Conservation (phyloP, 306 rosid genomes). For the Canavalia ensiformis region DNA sequence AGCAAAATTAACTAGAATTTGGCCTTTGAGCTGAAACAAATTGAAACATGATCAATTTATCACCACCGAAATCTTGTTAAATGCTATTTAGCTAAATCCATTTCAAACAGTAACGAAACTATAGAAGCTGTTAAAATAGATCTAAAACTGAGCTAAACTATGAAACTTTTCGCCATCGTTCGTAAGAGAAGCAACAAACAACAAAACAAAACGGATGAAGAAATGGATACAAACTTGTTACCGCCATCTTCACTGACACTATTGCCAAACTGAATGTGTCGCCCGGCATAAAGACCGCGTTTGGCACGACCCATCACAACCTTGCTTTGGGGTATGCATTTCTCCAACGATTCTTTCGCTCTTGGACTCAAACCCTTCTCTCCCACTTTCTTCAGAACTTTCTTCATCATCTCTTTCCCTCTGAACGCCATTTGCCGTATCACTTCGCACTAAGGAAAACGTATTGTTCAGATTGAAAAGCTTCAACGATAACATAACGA, state of each 20-base stretch:
- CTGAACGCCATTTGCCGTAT: constrained; percentile 71
- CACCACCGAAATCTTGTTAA: not conserved
- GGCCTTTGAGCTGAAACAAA: constrained; percentile 7
- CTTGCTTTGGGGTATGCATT: constrained; percentile 70
- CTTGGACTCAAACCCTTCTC: constrained; percentile 71
- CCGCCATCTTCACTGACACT: constrained; percentile 95
- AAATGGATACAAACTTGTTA: constrained; percentile 69
- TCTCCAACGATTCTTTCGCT: constrained; percentile 74
- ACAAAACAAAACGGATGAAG: not conserved
- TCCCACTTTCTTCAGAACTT: constrained; percentile 72
- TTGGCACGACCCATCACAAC: constrained; percentile 89
- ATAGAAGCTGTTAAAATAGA: not conserved
- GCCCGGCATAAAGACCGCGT: constrained; percentile 88
- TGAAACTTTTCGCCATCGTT: not conserved
- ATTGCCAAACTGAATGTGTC: constrained; percentile 91
- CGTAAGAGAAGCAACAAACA: constrained; percentile 19
- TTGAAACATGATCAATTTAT: not conserved
- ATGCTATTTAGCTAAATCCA: not conserved
- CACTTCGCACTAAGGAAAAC: not conserved
- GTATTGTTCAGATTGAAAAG: not conserved
- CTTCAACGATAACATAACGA: not conserved
- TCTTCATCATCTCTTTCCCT: constrained; percentile 90
- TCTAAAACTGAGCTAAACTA: not conserved
- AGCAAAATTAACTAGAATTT: not conserved
- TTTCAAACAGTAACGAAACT: constrained; percentile 18